phyloP scores from a whole-genome alignment of 352 stramenopile genomes.

The Globisporangium abappressorium region DNA sequence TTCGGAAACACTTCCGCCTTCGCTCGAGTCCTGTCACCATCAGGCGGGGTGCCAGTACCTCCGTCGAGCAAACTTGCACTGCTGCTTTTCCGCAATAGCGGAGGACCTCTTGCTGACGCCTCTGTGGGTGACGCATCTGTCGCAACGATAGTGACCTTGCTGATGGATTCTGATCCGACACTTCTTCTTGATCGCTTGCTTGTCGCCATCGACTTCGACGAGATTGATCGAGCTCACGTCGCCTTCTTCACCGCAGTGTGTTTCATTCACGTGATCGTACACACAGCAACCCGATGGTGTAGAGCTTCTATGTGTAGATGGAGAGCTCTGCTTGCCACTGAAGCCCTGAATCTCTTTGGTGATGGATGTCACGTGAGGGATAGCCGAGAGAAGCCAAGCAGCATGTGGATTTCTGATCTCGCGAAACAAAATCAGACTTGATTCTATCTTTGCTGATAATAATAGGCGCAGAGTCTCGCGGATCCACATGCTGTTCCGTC shows the following conservation, averaged over 20 bases:
- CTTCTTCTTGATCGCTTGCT: conserved; percentile 15
- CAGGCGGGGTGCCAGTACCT: background rate
- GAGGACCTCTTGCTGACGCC: background rate
- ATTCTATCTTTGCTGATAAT: background rate
- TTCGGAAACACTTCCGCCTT: conserved; percentile 22
- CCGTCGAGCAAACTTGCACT: conserved; percentile 48
- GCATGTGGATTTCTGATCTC: conserved; percentile 1
- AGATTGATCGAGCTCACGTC: background rate
- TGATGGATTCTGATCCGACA: background rate
- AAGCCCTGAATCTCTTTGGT: background rate
- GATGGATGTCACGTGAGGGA: background rate
- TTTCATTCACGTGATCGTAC: conserved; percentile 3
- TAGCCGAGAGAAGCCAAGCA: background rate
- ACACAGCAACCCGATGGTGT: background rate
- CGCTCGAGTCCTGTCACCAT: background rate
- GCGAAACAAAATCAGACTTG: background rate
- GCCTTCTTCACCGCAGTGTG: background rate
- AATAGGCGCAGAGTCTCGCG: background rate
- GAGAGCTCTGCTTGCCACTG: background rate
- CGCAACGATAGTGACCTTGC: background rate
- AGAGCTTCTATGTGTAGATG: background rate
- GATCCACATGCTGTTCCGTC: background rate
- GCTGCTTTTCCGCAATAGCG: conserved; percentile 57
- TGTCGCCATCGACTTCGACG: conserved; percentile 10
- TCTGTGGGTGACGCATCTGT: background rate